Percentiles rank a stretch among this genome's conserved stretches.
phyloP scores from a whole-genome alignment of 1,284 basidiomycete species.

The Microbotryum saponariae region DNA sequence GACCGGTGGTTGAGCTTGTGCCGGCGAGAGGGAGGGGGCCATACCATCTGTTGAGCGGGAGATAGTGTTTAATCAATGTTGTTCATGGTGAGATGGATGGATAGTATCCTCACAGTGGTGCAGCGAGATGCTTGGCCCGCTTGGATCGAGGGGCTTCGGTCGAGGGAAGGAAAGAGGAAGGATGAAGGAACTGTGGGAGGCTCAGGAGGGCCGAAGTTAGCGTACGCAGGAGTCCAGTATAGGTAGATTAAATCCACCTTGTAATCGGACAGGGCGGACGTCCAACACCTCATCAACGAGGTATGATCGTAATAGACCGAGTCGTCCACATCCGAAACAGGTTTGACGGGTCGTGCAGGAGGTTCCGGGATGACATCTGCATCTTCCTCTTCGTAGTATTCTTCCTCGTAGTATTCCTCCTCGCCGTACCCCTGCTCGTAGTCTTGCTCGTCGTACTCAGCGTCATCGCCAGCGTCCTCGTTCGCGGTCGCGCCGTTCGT shows the following conservation, averaged over 20 bases:
- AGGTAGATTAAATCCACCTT: conserved; percentile 11
- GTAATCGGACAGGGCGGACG: conserved; percentile 21
- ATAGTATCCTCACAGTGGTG: conserved; percentile 15
- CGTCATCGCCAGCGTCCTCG: neutral
- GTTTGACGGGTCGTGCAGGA: neutral
- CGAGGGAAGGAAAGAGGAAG: conserved; percentile 15
- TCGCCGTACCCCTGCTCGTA: neutral
- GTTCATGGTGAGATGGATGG: neutral
- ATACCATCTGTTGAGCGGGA: conserved; percentile 21
- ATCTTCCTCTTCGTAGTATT: conserved; percentile 5
- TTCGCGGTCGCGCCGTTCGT: neutral
- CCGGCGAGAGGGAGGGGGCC: conserved; percentile 13
- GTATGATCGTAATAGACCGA: conserved; percentile 19
- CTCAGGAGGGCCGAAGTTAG: neutral
- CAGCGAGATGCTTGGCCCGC: conserved; percentile 9
- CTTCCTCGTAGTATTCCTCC: conserved; percentile 1
- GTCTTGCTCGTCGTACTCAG: neutral
- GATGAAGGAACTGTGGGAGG: conserved; percentile 11
- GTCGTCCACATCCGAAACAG: conserved; percentile 10
- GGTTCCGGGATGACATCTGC: neutral
- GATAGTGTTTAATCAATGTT: neutral
- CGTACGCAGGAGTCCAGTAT: no score
- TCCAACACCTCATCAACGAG: conserved; percentile 27
- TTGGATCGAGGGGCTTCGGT: conserved; percentile 11
- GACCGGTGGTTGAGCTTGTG: conserved; percentile 9